Conservation (phyloP, 805 yeast genomes). For the Zygosaccharomyces lentus region DNA sequence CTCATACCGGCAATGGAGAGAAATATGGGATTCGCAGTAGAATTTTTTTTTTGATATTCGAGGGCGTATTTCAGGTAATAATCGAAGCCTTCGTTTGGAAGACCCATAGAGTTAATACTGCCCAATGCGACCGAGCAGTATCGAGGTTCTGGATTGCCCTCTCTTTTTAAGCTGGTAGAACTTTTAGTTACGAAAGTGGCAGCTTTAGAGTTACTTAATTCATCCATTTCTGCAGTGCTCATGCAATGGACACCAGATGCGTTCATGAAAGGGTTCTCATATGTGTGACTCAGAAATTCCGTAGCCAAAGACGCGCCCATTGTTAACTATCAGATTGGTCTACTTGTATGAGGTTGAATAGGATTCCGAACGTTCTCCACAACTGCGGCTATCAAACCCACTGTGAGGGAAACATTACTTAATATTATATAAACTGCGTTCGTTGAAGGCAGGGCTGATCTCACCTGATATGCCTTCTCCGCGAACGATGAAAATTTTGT, state of each 20-base stretch:
- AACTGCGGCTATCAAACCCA: background rate
- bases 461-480: background rate
- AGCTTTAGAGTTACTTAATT: conserved; percentile 24
- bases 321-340: background rate
- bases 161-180: conserved; percentile 25
- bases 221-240: conserved; percentile 27
- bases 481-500: background rate
- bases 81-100: conserved; percentile 32
- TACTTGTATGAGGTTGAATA: background rate
- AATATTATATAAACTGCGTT: background rate
- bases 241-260: conserved; percentile 35
- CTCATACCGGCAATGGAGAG: conserved; percentile 35
- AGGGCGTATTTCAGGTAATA: conserved; percentile 29
- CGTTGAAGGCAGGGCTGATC: background rate
- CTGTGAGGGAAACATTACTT: background rate
- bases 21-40: conserved; percentile 21
- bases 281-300: conserved; percentile 18
- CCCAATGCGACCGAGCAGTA: conserved; percentile 32
- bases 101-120: conserved; percentile 34
- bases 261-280: conserved; percentile 32
- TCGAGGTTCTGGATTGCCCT: conserved; percentile 34
- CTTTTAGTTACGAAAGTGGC: conserved; percentile 33
- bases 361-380: background rate
- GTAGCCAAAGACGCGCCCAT: conserved; percentile 22
- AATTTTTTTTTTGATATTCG: conserved; percentile 17